phyloP scores from a whole-genome alignment of 2,329 filamentous ascomycete species.

The Phialophora expanda region DNA sequence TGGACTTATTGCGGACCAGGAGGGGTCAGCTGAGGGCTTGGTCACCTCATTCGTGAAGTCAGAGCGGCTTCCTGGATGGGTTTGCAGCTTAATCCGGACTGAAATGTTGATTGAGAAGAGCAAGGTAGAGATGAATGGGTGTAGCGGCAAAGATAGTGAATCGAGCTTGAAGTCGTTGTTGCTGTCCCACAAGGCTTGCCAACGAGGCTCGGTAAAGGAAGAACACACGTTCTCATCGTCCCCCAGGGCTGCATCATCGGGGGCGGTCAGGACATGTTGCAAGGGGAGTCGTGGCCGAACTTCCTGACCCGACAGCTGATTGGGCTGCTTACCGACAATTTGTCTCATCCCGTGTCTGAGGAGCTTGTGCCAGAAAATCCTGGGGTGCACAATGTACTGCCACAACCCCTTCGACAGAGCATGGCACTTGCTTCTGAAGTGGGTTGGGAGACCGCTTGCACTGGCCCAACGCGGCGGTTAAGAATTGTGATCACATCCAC shows the following conservation, averaged over 20 bases:
- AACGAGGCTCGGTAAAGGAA: constrained; percentile 3
- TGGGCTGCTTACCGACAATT: constrained; percentile 12
- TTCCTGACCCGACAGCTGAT: constrained; percentile 5
- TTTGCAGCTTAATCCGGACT: constrained; percentile 7
- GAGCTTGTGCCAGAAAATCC: constrained; percentile 9
- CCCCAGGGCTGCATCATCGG: neutral
- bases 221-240: constrained; percentile 5
- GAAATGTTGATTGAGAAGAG: constrained; percentile 10
- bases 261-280: constrained; percentile 5
- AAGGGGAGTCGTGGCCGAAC: neutral
- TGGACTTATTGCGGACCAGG: constrained; percentile 14
- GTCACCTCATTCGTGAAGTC: constrained; percentile 13
- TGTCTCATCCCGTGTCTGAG: constrained; percentile 30
- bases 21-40: constrained; percentile 32
- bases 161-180: constrained; percentile 10
- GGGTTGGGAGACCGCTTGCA: neutral
- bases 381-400: neutral
- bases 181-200: neutral
- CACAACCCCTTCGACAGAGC: neutral
- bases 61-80: neutral
- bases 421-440: neutral
- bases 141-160: constrained; percentile 7
- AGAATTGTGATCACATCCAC: constrained; percentile 1
- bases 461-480: neutral
- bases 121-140: constrained; percentile 6